Evolutionary conservation across 176 grass and related monocot genomes (phyloP).

Genomic region (Lolium rigidum): DNA sequence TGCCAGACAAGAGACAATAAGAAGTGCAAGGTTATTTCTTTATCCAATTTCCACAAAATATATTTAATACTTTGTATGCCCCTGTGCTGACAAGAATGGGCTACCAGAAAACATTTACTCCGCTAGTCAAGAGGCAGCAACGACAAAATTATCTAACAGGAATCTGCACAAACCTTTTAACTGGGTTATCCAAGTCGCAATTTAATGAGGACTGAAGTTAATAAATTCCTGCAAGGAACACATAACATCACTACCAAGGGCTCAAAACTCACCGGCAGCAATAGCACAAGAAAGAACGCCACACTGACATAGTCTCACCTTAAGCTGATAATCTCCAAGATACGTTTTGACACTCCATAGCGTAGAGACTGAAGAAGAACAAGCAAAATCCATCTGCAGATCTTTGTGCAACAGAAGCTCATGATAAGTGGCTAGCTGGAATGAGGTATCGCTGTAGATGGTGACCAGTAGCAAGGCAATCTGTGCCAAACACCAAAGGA

Average conservation of each 20-base stretch:
- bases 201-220: slow-evolving; percentile 90
- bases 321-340: slow-evolving; percentile 37
- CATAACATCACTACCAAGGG: not conserved
- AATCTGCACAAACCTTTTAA: slow-evolving; percentile 71
- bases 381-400: no score
- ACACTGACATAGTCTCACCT: not conserved
- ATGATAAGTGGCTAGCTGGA: no score
- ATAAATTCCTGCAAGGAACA: slow-evolving; percentile 70
- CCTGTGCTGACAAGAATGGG: no score
- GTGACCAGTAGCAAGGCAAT: no score
- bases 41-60: no score
- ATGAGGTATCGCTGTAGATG: no score
- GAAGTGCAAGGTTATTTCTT: no score
- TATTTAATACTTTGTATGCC: no score
- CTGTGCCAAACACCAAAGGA: no score
- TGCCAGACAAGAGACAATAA: no score
- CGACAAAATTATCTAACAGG: not conserved
- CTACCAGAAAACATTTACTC: slow-evolving; percentile 15
- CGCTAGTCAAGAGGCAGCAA: slow-evolving; percentile 6
- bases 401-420: no score
- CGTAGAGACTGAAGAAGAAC: slow-evolving; percentile 48
- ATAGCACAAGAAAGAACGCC: not conserved
- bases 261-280: not conserved
- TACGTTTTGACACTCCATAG: slow-evolving; percentile 49
- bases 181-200: slow-evolving; percentile 80